Evolutionary conservation across 192 early-diverging fungal species (phyloP).

Genomic region (Lunasporangiospora selenospora): DNA sequence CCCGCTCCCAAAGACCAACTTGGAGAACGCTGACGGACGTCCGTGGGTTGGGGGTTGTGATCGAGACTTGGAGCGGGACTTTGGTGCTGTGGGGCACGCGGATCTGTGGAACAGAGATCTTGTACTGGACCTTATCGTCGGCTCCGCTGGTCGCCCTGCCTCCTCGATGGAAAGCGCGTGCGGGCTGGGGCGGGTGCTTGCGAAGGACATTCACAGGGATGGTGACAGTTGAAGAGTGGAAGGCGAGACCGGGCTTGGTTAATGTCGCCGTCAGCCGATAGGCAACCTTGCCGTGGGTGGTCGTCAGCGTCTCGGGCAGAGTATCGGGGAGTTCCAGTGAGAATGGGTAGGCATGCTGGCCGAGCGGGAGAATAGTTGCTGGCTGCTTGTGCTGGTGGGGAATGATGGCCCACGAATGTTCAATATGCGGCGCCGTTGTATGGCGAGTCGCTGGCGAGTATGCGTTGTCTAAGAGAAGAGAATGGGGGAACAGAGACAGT

Average conservation of each 20-base stretch:
- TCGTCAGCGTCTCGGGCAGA: conserved; percentile 36
- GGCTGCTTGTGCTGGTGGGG: conserved; percentile 28
- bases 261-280: conserved; percentile 40
- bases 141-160: conserved; percentile 13
- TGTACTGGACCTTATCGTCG: conserved; percentile 41
- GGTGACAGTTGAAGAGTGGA: conserved; percentile 18
- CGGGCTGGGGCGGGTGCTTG: conserved; percentile 18
- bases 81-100: conserved; percentile 41
- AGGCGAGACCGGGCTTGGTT: conserved; percentile 28
- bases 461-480: conserved; percentile 30
- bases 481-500: too few species aligned
- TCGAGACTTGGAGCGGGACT: conserved; percentile 37
- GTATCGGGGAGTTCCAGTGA: conserved; percentile 42
- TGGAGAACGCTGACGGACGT: conserved; percentile 30
- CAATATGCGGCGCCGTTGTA: conserved; percentile 33
- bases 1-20: conserved; percentile 41
- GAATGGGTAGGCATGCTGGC: conserved; percentile 44
- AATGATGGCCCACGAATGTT: conserved; percentile 34
- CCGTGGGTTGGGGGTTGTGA: conserved; percentile 15
- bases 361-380: conserved; percentile 12
- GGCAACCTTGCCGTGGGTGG: conserved; percentile 29
- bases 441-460: conserved; percentile 35
- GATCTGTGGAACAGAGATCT: conserved; percentile 30
- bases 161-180: conserved; percentile 18
- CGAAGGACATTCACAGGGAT: conserved; percentile 18